Evolutionary conservation across 106 monocot genomes (phyloP).

Genomic region (Narthecium ossifragum): DNA sequence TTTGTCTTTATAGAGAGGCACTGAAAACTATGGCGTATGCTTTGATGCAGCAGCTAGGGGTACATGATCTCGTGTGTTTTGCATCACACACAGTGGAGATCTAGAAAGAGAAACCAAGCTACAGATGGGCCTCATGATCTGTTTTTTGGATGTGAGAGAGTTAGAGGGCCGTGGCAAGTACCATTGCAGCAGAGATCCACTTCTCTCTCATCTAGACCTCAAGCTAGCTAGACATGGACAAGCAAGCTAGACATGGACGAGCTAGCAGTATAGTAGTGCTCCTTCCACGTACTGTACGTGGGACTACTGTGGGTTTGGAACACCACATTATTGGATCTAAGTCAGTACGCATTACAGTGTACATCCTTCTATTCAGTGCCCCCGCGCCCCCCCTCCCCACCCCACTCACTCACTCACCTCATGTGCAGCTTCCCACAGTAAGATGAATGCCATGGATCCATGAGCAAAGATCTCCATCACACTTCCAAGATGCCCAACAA

Average conservation of each 20-base stretch:
- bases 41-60: not conserved
- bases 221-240: not conserved
- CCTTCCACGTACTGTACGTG: not conserved
- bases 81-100: not conserved
- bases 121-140: no score
- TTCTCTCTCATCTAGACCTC: not conserved
- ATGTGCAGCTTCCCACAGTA: not conserved
- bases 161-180: no score
- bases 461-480: no score
- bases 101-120: not conserved
- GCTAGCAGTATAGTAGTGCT: not conserved
- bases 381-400: not conserved
- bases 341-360: not conserved
- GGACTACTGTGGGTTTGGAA: not conserved
- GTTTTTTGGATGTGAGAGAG: no score
- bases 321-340: not conserved
- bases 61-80: not conserved
- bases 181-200: not conserved
- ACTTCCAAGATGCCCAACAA: no score
- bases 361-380: not conserved
- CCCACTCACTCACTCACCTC: no score
- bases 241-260: not conserved
- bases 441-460: not conserved
- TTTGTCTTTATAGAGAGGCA: not conserved
- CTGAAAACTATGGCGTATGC: conserved; percentile 2